Conservation (phyloP, 345 rosid species). For the Cardamine chenopodiifolia region DNA sequence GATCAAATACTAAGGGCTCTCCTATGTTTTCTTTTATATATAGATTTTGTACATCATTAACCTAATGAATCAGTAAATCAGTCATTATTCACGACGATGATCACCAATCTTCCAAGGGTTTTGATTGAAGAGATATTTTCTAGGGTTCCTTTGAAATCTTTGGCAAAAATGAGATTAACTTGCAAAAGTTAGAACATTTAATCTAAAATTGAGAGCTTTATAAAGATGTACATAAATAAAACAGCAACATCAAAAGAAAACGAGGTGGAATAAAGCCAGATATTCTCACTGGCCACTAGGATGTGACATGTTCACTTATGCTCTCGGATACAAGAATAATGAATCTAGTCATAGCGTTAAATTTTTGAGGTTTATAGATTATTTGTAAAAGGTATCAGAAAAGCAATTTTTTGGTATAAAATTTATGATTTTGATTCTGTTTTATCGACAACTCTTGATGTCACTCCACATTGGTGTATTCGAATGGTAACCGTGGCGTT, state of each 20-base stretch:
- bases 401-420: neutral
- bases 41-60: neutral
- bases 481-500: neutral
- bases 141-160: neutral
- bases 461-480: neutral
- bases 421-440: neutral
- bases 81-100: neutral
- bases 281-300: neutral
- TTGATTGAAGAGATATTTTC: neutral
- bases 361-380: neutral
- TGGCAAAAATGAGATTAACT: neutral
- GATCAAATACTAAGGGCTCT: neutral
- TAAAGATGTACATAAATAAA: neutral
- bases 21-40: neutral
- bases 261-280: neutral
- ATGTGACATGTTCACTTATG: neutral
- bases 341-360: neutral
- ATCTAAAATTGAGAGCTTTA: neutral
- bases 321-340: neutral
- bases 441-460: neutral
- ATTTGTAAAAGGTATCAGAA: neutral
- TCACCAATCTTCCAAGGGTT: neutral
- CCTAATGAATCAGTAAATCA: neutral
- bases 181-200: neutral
- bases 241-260: neutral